These are phyloP conservation scores for Lepraria neglecta DNA, from an alignment of 495 filamentous ascomycete genomes.

Conservation along the genomic window DNA sequence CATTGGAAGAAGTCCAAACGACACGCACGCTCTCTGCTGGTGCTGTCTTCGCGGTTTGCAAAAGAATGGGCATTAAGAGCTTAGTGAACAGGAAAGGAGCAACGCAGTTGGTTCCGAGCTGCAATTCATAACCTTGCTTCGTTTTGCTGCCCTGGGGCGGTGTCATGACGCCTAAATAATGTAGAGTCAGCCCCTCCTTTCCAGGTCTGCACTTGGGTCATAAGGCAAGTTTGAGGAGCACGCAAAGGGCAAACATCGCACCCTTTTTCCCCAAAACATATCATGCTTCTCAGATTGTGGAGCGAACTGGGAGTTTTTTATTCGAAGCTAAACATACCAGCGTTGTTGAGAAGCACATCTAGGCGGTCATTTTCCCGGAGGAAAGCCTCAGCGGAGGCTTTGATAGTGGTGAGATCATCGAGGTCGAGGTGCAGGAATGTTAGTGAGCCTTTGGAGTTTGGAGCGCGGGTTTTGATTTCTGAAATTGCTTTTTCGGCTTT, in stretches of 20 bases:
- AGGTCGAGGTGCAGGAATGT: slow-evolving; percentile 3
- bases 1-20: not conserved
- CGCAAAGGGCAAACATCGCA: too few relatives aligned
- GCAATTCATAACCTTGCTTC: not conserved
- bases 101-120: slow-evolving; percentile 4
- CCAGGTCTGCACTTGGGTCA: too few relatives aligned
- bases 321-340: not conserved
- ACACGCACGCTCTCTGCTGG: not conserved
- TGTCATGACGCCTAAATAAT: not conserved
- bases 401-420: not conserved
- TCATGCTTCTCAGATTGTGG: too few relatives aligned
- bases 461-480: not conserved
- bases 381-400: not conserved
- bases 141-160: not conserved
- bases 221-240: too few relatives aligned
- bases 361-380: not conserved
- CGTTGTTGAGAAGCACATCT: slow-evolving; percentile 7
- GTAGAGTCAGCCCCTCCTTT: too few relatives aligned
- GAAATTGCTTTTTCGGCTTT: slow-evolving; percentile 28
- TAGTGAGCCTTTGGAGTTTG: not conserved
- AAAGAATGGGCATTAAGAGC: not conserved
- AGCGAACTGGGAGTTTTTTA: too few relatives aligned
- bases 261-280: too few relatives aligned
- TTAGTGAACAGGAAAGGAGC: not conserved
- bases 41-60: not conserved